phyloP scores from a whole-genome alignment of 768 basidiomycete genomes.

The Krasilnikovozyma curviuscula region DNA sequence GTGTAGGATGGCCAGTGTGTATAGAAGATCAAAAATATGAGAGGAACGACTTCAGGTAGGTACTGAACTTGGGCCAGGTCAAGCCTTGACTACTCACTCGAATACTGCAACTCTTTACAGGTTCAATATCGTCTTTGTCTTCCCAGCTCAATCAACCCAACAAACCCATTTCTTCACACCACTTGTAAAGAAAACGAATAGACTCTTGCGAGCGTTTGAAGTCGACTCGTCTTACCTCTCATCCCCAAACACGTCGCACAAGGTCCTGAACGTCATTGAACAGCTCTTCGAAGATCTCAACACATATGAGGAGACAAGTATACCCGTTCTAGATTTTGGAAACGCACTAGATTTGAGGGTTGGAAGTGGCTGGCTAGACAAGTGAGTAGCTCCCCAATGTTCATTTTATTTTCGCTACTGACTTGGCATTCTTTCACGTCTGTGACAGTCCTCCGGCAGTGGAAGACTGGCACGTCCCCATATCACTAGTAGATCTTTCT shows the following conservation, averaged over 20 bases:
- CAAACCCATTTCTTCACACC: background rate
- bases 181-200: slow-evolving; percentile 1
- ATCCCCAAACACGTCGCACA: slow-evolving; percentile 41
- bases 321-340: too few relatives aligned
- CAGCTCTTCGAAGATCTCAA: slow-evolving; percentile 94
- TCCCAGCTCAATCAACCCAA: background rate
- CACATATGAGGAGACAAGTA: slow-evolving; percentile 89
- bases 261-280: slow-evolving; percentile 64
- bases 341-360: too few relatives aligned
- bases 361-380: background rate
- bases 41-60: slow-evolving; percentile 77
- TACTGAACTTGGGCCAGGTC: slow-evolving; percentile 76
- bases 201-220: slow-evolving; percentile 29
- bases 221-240: slow-evolving; percentile 79
- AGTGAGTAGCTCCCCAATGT: background rate
- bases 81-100: slow-evolving; percentile 18
- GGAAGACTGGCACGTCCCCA: slow-evolving; percentile 86
- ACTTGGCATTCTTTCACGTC: background rate
- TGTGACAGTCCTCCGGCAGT: slow-evolving; percentile 62
- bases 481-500: slow-evolving; percentile 75
- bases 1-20: slow-evolving; percentile 32
- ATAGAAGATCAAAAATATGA: too few relatives aligned
- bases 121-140: background rate
- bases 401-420: background rate
- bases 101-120: background rate